Conservation (phyloP, 2,329 filamentous ascomycete genomes). For the Escovopsis weberi region DNA sequence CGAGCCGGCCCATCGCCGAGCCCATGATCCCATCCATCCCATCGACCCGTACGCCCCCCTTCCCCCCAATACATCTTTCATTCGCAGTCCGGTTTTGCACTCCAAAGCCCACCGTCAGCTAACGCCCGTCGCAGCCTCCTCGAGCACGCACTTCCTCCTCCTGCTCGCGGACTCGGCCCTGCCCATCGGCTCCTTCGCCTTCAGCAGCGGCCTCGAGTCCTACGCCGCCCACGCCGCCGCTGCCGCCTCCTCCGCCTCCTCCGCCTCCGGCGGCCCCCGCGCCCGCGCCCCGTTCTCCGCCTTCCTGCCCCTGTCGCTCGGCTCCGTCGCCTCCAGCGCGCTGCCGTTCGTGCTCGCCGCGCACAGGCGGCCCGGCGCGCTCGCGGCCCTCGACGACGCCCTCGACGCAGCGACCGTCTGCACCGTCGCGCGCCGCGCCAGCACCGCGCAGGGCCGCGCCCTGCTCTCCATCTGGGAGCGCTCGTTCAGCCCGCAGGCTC, state of each 20-base stretch:
- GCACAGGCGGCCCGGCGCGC: conserved; percentile 35
- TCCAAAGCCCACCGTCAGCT: background rate
- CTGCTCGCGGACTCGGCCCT: conserved; percentile 70
- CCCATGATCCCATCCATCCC: background rate
- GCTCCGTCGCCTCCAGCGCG: conserved; percentile 55
- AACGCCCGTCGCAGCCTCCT: conserved; percentile 4
- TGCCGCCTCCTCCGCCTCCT: conserved; percentile 24
- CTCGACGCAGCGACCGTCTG: conserved; percentile 66
- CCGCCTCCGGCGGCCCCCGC: conserved; percentile 23
- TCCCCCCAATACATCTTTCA: background rate
- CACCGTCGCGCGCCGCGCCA: conserved; percentile 64
- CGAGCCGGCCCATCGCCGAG: background rate
- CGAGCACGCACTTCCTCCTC: conserved; percentile 49
- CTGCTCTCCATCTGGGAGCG: conserved; percentile 64
- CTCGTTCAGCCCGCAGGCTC: conserved; percentile 33
- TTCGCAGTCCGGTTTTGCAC: background rate
- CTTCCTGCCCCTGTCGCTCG: conserved; percentile 58
- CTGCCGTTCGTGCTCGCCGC: conserved; percentile 62
- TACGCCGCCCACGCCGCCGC: conserved; percentile 54
- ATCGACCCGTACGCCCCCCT: background rate
- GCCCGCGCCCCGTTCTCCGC: conserved; percentile 35
- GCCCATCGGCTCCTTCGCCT: conserved; percentile 75
- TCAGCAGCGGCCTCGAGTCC: conserved; percentile 70
- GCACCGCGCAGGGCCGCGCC: conserved; percentile 60
- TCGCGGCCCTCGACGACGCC: conserved; percentile 53